Base-by-base conservation (phyloP, 805 yeast species). In the Candida montana region DNA sequence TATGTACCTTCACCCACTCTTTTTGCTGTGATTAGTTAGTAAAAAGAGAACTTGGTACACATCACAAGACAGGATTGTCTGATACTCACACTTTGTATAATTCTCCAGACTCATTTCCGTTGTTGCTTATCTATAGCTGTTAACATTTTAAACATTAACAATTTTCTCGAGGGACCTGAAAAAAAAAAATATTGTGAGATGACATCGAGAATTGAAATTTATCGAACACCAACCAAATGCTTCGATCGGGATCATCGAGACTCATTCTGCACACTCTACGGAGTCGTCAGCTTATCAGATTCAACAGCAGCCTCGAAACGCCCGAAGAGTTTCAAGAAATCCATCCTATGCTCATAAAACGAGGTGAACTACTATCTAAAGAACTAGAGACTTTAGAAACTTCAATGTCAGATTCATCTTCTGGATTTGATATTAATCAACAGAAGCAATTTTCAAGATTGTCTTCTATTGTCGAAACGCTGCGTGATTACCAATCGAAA, bases 1-100 rank as follows among this genome's bases (percentile, higher is more conserved):
- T 91, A 93, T 0, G 99, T 93, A 64, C 99, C 99, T 65, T 93
- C 99, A 58, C 99, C 99, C 23, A 93, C 97, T 58, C 89, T 90
- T 50, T 76, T 79, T 42, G 89, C 96, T 57, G n/a, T 4, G 6
- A 7, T 3, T 2, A 15, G 33, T 41, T 35, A 41, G 46, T 42
- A 12, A 12, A 3, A 4, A 10, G 19, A n/a, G n/a, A n/a, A n/a
- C n/a, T n/a, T n/a, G n/a, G 3, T 2, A 5, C n/a, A 29, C 11
- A n/a, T 7, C 2, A 7, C 18, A n/a, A 29, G 18, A 18, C 24
- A 7, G 5, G 5, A 18, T 18, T 18, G 4, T 4, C n/a, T 15
- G 5, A 11, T 3, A 37, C 40, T 12, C 17, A 37, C 40, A 27
- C 20, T 41, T 41, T 16, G 30, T 33, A 27, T 41, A 41, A 30